Evolutionary conservation across 208 protist genomes (phyloP), one percentile per base, ranked within the genome.

Genomic region (Trypanosoma rangeli): DNA sequence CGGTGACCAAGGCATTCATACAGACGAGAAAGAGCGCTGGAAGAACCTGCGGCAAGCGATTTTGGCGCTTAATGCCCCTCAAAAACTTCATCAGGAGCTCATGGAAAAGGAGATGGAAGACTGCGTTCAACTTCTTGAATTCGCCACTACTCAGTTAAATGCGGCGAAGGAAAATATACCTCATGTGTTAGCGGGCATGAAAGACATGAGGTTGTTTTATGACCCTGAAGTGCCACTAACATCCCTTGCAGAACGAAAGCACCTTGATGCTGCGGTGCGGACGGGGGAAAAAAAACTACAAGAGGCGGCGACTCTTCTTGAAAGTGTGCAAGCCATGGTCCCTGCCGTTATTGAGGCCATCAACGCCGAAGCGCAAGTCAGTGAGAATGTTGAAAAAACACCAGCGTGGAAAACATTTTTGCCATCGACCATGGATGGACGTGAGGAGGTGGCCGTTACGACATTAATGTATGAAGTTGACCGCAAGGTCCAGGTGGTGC

Each of bases 11-110:
- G 8, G 26, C 0, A 37, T 54, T 24, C 16, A 29, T 18, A 69
- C 54, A 28, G 42, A 60, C 1, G 72, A 71, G 29, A 58, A 77
- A 28, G 65, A 71, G 18, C 65, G 72, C 22, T 77, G 72, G 72
- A 48, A 57, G 28, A 71, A 71, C 37, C 52, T 77, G 15, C 26
- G 39, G 26, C 63, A 71, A 29, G 63, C 72, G 15, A 54, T 70
- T 49, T 33, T 55, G 22, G 64, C 72, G 16, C 65, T 77, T 24
- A 26, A 66, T 20, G 58, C 53, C 1, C 64, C 72, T 10, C 48
- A 63, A 13, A 15, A 33, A 29, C 64, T 71, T 26, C 72, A 77
- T 55, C 72, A 58, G 18, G 24, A 77, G 9, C 16, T 67, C 5
- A 71, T 77, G 64, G 72, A 68, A 31, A 42, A 62, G 42, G 64